Evolutionary conservation across 331 rosid genomes (phyloP).

Genomic region (Acacia pycnantha): DNA sequence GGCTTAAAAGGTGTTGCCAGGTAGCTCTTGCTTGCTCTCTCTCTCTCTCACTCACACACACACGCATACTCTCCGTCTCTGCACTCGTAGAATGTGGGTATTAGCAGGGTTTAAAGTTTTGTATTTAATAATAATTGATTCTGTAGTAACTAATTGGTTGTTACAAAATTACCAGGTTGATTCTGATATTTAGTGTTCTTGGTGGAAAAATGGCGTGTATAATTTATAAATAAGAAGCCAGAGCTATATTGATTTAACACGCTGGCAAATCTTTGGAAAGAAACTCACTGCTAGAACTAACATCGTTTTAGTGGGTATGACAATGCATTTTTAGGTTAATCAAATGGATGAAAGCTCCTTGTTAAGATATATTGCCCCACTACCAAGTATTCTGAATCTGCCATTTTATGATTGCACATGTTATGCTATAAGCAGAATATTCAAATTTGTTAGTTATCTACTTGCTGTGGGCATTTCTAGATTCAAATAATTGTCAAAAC

Average conservation of each 20-base stretch:
- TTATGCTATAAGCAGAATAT: neutral
- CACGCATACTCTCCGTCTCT: neutral
- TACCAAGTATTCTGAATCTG: neutral
- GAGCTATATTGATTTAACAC: neutral
- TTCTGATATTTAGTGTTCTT: neutral
- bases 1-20: conserved; percentile 99
- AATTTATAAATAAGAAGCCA: neutral
- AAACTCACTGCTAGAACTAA: neutral
- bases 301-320: neutral
- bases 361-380: neutral
- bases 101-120: conserved; percentile 21
- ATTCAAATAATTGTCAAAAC: neutral
- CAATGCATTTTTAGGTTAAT: neutral
- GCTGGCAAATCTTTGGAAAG: neutral
- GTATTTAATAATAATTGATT: neutral
- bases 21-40: conserved; percentile 20
- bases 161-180: neutral
- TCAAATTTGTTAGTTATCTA: neutral
- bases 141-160: conserved; percentile 5
- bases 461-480: neutral
- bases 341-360: neutral
- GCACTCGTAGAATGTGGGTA: conserved; percentile 16
- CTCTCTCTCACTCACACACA: neutral
- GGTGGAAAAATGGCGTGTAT: neutral
- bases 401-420: neutral